These are phyloP conservation scores for Russula sp. DNA, from an alignment of 768 basidiomycete species.

Conservation along the genomic window DNA sequence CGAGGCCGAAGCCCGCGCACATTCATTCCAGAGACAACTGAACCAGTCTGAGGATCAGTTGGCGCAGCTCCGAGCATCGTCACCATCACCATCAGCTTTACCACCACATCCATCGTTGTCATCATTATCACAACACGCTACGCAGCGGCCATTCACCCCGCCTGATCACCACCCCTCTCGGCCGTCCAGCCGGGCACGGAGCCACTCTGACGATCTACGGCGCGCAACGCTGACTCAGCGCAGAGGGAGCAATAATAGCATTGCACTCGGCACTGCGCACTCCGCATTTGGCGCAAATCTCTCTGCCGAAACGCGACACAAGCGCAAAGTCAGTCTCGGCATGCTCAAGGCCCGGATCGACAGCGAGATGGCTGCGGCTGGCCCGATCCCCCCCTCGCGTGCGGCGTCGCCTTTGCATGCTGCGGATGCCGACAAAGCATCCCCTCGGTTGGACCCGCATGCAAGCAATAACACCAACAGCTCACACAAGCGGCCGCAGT, in stretches of 20 bases:
- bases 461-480: not conserved
- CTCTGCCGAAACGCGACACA: constrained; percentile 70
- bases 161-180: constrained; percentile 33
- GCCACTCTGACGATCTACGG: constrained; percentile 36
- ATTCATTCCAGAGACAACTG: constrained; percentile 62
- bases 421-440: constrained; percentile 25
- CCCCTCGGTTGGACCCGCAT: constrained; percentile 10
- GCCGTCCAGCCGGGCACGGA: constrained; percentile 37
- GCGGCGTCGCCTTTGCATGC: constrained; percentile 42
- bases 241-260: constrained; percentile 24
- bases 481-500: constrained; percentile 48
- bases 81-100: constrained; percentile 29
- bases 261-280: constrained; percentile 29
- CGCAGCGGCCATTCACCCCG: constrained; percentile 39
- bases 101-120: constrained; percentile 31
- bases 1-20: constrained; percentile 61
- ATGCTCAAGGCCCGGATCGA: constrained; percentile 91
- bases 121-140: constrained; percentile 29
- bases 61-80: constrained; percentile 36
- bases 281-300: constrained; percentile 45
- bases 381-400: constrained; percentile 41
- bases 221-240: constrained; percentile 32
- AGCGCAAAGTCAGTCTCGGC: constrained; percentile 73
- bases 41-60: constrained; percentile 61
- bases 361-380: constrained; percentile 52